These are phyloP conservation scores for Suillus luteus DNA, from an alignment of 768 basidiomycete genomes.

Conservation along the genomic window DNA sequence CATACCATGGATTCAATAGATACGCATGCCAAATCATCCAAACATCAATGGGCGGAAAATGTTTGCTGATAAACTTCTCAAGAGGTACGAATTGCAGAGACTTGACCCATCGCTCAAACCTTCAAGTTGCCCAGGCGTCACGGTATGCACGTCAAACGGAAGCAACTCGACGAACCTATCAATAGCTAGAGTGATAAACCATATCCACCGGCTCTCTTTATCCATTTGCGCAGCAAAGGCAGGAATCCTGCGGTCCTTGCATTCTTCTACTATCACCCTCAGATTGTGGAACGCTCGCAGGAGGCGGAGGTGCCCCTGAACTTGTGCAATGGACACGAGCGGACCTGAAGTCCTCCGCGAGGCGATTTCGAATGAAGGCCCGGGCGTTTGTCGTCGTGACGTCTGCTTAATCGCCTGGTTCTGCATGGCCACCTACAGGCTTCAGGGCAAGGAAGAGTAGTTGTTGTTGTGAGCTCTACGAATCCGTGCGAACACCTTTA, in stretches of 20 bases:
- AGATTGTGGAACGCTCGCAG: conserved; percentile 36
- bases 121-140: conserved; percentile 12
- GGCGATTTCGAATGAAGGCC: conserved; percentile 23
- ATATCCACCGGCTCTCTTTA: conserved; percentile 35
- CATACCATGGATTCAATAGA: conserved; percentile 40
- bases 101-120: conserved; percentile 39
- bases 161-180: conserved; percentile 32
- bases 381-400: neutral
- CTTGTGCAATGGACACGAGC: conserved; percentile 34
- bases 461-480: neutral
- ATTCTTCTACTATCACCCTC: conserved; percentile 29
- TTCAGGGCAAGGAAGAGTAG: neutral
- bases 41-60: conserved; percentile 41
- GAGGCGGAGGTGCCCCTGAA: conserved; percentile 38
- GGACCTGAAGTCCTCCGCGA: conserved; percentile 21
- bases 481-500: conserved; percentile 1
- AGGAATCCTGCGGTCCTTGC: conserved; percentile 32
- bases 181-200: conserved; percentile 43
- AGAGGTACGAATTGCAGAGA: conserved; percentile 27
- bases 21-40: conserved; percentile 48
- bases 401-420: neutral
- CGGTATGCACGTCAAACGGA: neutral
- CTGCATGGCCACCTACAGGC: neutral
- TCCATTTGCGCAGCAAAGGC: conserved; percentile 26
- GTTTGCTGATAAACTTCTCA: conserved; percentile 27